These are phyloP conservation scores for Vanrija sp. DNA, from an alignment of 1,284 basidiomycete genomes.

Conservation along the genomic window DNA sequence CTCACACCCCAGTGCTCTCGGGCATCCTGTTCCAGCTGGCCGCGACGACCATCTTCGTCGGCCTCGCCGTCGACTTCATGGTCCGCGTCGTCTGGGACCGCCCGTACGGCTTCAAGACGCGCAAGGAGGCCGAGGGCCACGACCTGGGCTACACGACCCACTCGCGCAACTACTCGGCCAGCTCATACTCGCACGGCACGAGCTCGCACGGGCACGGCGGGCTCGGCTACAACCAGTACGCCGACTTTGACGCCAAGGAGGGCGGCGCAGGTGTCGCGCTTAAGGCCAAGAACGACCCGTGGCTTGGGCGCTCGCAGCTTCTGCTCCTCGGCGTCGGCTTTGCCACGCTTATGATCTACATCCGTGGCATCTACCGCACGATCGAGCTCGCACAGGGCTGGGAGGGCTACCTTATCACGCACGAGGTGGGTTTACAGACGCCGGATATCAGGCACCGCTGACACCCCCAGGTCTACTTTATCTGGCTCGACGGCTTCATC, in stretches of 20 bases:
- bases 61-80: conserved; percentile 35
- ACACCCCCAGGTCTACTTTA: conserved; percentile 20
- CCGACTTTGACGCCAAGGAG: too few relatives aligned
- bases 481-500: conserved; percentile 34
- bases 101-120: conserved; percentile 16
- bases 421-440: conserved; percentile 45
- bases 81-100: conserved; percentile 19
- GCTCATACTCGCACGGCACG: too few relatives aligned
- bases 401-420: conserved; percentile 58
- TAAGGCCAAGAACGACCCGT: not conserved
- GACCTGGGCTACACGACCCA: too few relatives aligned
- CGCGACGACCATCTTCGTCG: conserved; percentile 37
- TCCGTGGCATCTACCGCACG: conserved; percentile 65
- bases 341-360: conserved; percentile 13
- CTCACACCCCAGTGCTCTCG: conserved; percentile 32
- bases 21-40: conserved; percentile 48
- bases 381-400: conserved; percentile 64
- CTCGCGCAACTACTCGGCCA: too few relatives aligned
- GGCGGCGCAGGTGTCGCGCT: too few relatives aligned
- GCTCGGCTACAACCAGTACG: too few relatives aligned
- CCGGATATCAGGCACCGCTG: too few relatives aligned
- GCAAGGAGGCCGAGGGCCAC: too few relatives aligned
- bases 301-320: conserved; percentile 3
- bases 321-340: conserved; percentile 28
- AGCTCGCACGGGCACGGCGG: too few relatives aligned